Evolutionary conservation across 495 filamentous ascomycete genomes (phyloP).

Genomic region (Usnea hakonensis): DNA sequence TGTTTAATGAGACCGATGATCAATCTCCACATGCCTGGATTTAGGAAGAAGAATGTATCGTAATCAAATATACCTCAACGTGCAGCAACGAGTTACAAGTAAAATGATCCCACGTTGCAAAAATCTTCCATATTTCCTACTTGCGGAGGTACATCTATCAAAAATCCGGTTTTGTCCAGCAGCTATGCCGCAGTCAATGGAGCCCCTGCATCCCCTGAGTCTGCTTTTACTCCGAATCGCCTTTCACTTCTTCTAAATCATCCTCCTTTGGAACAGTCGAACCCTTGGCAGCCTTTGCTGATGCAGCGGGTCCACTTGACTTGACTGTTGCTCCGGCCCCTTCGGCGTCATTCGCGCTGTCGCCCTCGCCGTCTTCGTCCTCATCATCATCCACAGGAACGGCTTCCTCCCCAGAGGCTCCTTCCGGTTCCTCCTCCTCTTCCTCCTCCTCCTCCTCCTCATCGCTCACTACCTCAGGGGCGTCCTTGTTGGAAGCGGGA

Average conservation of each 20-base stretch:
- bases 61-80: background rate
- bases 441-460: slow-evolving; percentile 28
- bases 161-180: background rate
- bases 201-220: background rate
- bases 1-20: background rate
- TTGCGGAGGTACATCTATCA: background rate
- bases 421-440: slow-evolving; percentile 26
- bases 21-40: background rate
- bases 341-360: slow-evolving; percentile 34
- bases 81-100: background rate
- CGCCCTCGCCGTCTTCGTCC: slow-evolving; percentile 32
- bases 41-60: background rate
- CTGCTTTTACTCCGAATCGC: slow-evolving; percentile 27
- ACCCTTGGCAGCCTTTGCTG: slow-evolving; percentile 38
- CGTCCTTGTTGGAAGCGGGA: slow-evolving; percentile 23
- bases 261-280: slow-evolving; percentile 41
- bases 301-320: slow-evolving; percentile 38
- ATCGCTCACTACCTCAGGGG: slow-evolving; percentile 29
- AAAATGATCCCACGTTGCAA: background rate
- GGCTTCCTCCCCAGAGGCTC: slow-evolving; percentile 23
- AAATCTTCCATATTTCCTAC: background rate
- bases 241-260: slow-evolving; percentile 38
- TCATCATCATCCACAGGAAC: slow-evolving; percentile 23
- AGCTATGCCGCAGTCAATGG: background rate
- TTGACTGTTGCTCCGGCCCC: slow-evolving; percentile 30